Base-by-base conservation (phyloP, 73 alveolate species). In the Tetrahymena thermophila region DNA sequence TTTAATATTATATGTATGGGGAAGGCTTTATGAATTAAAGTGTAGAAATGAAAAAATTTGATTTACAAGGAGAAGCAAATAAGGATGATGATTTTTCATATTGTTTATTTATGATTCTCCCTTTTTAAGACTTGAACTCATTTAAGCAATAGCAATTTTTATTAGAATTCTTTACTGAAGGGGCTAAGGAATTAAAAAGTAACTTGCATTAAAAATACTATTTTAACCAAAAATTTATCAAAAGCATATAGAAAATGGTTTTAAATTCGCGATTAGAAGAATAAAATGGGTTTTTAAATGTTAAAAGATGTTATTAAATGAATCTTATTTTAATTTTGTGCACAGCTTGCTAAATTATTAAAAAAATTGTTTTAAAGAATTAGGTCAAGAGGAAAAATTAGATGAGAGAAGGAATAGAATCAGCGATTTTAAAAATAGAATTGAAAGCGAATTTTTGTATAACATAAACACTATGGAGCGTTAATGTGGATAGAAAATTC, bases 41-140 rank as follows among this genome's bases (percentile, higher is more conserved):
- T 28, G 89, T 71, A 71, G 89, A 71, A 71, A 71, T 71, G 89
- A 71, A 71, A 25, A 71, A 71, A n/a, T 71, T 71, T 71, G 89
- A 71, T 28, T 31, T 71, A 25, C 23, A 71, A 31, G 40, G 43
- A 25, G 89, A 71, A 31, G 89, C 37, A 28, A 71, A 71, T 31
- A 71, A 71, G 31, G 89, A 71, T 28, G 89, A 71, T 28, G 89
- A 71, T 71, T 95, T 95, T 56, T 95, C 97, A 28, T 95, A 85
- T 58, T 71, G 97, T 93, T 56, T 95, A 35, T 95, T 95, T 23
- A 95, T 95, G 97, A 94, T 95, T 21, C 83, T 95, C 8, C 97
- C 97, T 15, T 95, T 89, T 93, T 85, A 94, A 7, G 85, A 84
- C 35, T 40, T 85, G 28, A 42, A 95, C 34, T 95, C 97, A 43